These are phyloP conservation scores for Dryadomyces quercus-mongolicae DNA, from an alignment of 2,329 filamentous ascomycete species.

Conservation along the genomic window DNA sequence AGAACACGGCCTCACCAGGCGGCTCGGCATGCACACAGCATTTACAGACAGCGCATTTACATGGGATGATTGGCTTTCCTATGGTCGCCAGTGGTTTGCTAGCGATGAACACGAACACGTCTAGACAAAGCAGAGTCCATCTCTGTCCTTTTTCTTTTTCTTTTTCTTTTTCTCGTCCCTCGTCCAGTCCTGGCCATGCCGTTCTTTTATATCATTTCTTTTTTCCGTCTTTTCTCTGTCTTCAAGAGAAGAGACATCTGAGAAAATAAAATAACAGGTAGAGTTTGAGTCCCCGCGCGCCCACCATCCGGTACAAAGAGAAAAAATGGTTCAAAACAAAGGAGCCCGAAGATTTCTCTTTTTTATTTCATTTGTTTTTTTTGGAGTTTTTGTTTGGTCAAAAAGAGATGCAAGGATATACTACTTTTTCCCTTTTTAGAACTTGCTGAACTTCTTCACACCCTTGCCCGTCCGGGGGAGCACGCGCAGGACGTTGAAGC, in stretches of 20 bases:
- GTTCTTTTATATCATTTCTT: slow-evolving; percentile 2
- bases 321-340: slow-evolving; percentile 1
- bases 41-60: too few relatives aligned
- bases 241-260: not conserved
- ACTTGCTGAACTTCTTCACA: slow-evolving; percentile 98
- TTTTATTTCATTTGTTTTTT: slow-evolving; percentile 1
- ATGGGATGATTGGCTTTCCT: slow-evolving; percentile 3
- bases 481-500: slow-evolving; percentile 99
- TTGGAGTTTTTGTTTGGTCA: not conserved
- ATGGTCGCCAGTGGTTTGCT: not conserved
- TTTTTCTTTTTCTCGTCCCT: not conserved
- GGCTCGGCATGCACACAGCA: too few relatives aligned
- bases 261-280: slow-evolving; percentile 1
- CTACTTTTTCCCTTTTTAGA: slow-evolving; percentile 49
- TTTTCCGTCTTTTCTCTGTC: not conserved
- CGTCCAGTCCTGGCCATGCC: not conserved
- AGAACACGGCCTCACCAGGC: too few relatives aligned
- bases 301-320: slow-evolving; percentile 1
- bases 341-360: not conserved
- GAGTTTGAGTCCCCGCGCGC: not conserved
- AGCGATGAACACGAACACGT: not conserved
- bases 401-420: slow-evolving; percentile 1
- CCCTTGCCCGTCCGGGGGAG: slow-evolving; percentile 94
- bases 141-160: not conserved
- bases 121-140: not conserved